Base-by-base conservation (phyloP, 495 filamentous ascomycete genomes). In the Trichocladium antarcticum region DNA sequence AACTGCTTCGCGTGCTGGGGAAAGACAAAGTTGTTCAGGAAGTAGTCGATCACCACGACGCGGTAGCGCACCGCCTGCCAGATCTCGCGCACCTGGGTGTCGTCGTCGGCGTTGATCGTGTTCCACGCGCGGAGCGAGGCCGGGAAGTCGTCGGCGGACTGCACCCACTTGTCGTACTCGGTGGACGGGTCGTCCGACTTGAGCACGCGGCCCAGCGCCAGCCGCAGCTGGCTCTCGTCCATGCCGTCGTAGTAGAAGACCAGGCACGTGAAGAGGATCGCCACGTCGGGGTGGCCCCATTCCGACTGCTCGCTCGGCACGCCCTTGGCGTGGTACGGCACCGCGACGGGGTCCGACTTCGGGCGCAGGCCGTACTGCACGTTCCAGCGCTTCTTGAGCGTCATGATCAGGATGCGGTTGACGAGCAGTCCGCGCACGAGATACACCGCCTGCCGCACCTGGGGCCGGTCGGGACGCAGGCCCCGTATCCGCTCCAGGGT, bases 211-310 rank as follows among this genome's bases (percentile, higher is more conserved):
- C 68, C 54, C 2, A 75, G 46, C 4, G 57, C 60, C 24, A 27
- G 8, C 24, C 24, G 24, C 24, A 27, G 8, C 24, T 27, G 24
- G 24, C 24, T 27, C 8, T 27, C 24, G 8, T 28, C 64, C 0
- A 79, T 42, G 6, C 75, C 73, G 12, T 60, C 56, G 42, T 76
- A 77, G 53, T 77, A 79, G 53, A 76, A 78, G 0, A 69, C 60
- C 2, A 79, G 54, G 35, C 69, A 75, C 0, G 75, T 78, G 17
- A 77, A 71, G 0, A 76, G 28, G 17, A 78, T 78, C 8, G 73
- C 67, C 5, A 76, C 74, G 55, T 79, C 75, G 4, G 75, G 74
- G 51, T 79, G 74, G 15, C 75, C 73, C 51, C 61, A 78, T 51
- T 78, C 74, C 6, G 73, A 68, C 29, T 67, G 60, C 7, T 71